Conservation (phyloP, 805 yeast species). For the Pichia phayaonensis region DNA sequence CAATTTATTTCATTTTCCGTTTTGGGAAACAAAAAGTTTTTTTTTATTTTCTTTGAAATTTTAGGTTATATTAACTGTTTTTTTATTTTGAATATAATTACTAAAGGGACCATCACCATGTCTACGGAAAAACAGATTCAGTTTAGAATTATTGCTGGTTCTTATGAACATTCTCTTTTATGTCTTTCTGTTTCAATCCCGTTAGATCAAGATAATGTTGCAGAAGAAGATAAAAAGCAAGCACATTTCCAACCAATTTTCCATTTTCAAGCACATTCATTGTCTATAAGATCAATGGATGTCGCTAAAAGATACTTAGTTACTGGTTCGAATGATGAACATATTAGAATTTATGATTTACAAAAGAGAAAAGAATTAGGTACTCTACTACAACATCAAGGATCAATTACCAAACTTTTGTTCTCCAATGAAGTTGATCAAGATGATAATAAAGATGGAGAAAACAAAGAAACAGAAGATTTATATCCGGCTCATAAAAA, state of each 20-base stretch:
- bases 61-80: too few species aligned
- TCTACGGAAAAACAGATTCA: constrained; percentile 21
- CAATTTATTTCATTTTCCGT: not conserved
- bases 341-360: constrained; percentile 86
- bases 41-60: not conserved
- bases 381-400: constrained; percentile 77
- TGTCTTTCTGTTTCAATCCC: constrained; percentile 73
- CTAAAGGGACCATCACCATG: not conserved
- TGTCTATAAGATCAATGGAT: constrained; percentile 81
- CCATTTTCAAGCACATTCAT: constrained; percentile 91
- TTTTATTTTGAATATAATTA: too few species aligned
- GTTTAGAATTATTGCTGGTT: constrained; percentile 85
- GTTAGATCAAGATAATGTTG: constrained; percentile 11
- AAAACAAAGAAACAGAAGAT: constrained; percentile 1
- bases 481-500: constrained; percentile 28
- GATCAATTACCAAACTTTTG: constrained; percentile 70
- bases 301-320: constrained; percentile 78
- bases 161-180: constrained; percentile 87
- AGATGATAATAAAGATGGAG: constrained; percentile 16
- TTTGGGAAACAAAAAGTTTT: not conserved
- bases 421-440: constrained; percentile 49
- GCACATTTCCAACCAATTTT: constrained; percentile 87
- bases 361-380: constrained; percentile 94
- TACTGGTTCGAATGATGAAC: constrained; percentile 94
- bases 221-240: constrained; percentile 25